Base-by-base conservation (phyloP, 306 rosid genomes). In the Inga oerstediana region DNA sequence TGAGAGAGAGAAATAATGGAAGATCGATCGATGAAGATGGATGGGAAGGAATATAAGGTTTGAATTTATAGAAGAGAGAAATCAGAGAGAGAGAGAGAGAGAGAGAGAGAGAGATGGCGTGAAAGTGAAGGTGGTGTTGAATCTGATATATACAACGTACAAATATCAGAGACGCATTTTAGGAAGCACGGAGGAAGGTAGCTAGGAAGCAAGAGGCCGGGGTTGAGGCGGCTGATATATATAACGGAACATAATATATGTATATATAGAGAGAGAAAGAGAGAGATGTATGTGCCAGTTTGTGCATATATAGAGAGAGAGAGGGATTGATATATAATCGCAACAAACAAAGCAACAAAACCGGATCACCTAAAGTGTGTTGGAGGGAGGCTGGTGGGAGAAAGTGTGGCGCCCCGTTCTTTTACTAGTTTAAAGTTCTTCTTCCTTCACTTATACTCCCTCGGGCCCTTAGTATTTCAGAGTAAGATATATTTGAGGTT, bases 221-320 rank as follows among this genome's bases (percentile, higher is more conserved):
- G 66, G 84, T 77, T 84, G 85, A 86, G 74, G 79, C 87, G 84
- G 86, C 88, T 78, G 75, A 70, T 37, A 69, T 69, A 15, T 51
- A 81, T 84, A 89, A 85, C 86, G 87, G 92, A 84, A 86, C 84
- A 85, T 84, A 85, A 79, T 84, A 41, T 41, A 35, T 34, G 24
- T 44, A 71, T 56, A 49, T 20, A 54, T 6, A 19, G 10, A 54
- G 10, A 54, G 24, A 52, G 61, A 54, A 0, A 39, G 43, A 39
- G 43, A 39, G 43, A 8, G n/a, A n/a, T 14, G 54, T 49, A 19
- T 48, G 54, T 48, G 54, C 3, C 15, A 0, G 54, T 48, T 1
- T 49, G 19, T 49, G 4, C 14, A 4, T 3, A 49, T 10, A 49
- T 10, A 35, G 5, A 17, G 27, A 8, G 27, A 9, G 66, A 10